Conservation (phyloP, 208 protist genomes). For the Chromosphaera perkinsii region DNA sequence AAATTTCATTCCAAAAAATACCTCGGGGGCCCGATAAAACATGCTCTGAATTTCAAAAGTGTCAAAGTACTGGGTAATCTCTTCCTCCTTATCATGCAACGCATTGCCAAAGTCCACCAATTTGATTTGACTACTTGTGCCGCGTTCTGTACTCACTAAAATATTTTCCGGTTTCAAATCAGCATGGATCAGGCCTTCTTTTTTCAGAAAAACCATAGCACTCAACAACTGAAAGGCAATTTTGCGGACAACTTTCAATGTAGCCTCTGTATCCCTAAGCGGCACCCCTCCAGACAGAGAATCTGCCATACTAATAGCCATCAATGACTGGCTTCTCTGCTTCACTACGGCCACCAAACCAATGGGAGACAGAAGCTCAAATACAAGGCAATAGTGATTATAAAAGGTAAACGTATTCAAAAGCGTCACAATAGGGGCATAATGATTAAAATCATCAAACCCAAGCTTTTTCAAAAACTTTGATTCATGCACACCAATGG, state of each 20-base stretch:
- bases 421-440: no score
- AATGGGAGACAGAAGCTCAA: no score
- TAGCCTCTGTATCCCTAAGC: no score
- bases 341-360: no score
- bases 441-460: no score
- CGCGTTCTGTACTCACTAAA: slow-evolving; percentile 31
- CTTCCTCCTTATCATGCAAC: slow-evolving; percentile 72
- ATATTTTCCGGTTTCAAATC: slow-evolving; percentile 90
- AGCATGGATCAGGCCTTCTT: slow-evolving; percentile 82
- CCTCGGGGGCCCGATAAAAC: slow-evolving; percentile 88
- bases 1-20: slow-evolving; percentile 80
- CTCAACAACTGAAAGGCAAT: slow-evolving; percentile 71
- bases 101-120: slow-evolving; percentile 92
- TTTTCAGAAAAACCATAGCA: slow-evolving; percentile 73
- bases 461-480: no score
- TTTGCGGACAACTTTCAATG: slow-evolving; percentile 1
- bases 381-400: no score
- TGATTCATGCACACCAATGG: no score
- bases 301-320: no score
- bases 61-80: slow-evolving; percentile 43
- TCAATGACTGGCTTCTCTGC: no score
- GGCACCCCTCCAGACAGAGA: no score
- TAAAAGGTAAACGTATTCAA: no score
- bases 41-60: slow-evolving; percentile 75
- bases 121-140: slow-evolving; percentile 61